Evolutionary conservation across 1,284 basidiomycete genomes (phyloP).

Genomic region (Microbotryomycetes sp.): DNA sequence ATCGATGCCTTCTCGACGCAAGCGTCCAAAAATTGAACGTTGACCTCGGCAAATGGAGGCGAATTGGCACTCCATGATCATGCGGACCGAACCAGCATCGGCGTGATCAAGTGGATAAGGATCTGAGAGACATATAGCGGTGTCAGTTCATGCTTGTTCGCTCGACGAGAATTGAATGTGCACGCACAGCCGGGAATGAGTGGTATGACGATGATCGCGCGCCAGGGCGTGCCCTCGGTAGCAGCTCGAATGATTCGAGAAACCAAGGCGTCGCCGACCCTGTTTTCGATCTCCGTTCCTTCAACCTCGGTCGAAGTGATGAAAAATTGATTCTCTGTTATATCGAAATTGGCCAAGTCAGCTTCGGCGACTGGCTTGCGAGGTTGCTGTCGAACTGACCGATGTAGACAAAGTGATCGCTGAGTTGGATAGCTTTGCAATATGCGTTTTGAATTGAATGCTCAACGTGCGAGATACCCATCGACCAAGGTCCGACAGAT

Average conservation of each 20-base stretch:
- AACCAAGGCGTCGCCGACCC: conserved; percentile 90
- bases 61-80: conserved; percentile 91
- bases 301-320: conserved; percentile 88
- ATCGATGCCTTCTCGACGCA: conserved; percentile 82
- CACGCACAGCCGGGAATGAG: conserved; percentile 68
- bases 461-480: conserved; percentile 83
- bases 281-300: conserved; percentile 83
- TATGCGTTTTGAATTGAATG: conserved; percentile 52
- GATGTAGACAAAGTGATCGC: conserved; percentile 88
- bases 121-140: conserved; percentile 42
- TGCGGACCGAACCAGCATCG: conserved; percentile 84
- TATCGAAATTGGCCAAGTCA: conserved; percentile 45
- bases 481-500: conserved; percentile 90
- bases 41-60: conserved; percentile 82
- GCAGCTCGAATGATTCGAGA: conserved; percentile 86
- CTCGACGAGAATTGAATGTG: background rate
- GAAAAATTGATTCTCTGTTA: conserved; percentile 92
- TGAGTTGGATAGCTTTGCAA: conserved; percentile 76
- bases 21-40: conserved; percentile 81
- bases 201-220: conserved; percentile 83
- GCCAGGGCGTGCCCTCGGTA: conserved; percentile 73
- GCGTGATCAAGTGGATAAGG: conserved; percentile 86
- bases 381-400: conserved; percentile 6
- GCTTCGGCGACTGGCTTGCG: background rate
- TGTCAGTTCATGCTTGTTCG: background rate